phyloP scores from a whole-genome alignment of 345 rosid genomes.

The Aquilaria malaccensis region DNA sequence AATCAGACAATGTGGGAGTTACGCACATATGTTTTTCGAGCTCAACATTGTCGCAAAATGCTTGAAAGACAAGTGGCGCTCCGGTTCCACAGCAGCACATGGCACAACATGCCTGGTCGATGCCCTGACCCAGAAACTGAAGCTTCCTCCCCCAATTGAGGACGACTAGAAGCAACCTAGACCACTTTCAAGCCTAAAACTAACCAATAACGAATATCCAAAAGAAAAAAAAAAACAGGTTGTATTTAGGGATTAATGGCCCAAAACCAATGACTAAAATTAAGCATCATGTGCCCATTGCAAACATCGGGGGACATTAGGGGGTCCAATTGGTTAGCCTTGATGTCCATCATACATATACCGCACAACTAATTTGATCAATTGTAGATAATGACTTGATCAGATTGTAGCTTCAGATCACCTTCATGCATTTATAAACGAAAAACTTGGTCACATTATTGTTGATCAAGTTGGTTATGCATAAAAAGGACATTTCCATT shows the following conservation, averaged over 20 bases:
- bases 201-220: not conserved
- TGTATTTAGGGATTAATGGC: not conserved
- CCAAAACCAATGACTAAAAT: slow-evolving; percentile 15
- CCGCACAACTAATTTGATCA: slow-evolving; percentile 20
- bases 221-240: not conserved
- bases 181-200: not conserved
- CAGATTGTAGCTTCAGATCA: not conserved
- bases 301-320: slow-evolving; percentile 18
- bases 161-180: slow-evolving; percentile 2
- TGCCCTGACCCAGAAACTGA: slow-evolving; percentile 4
- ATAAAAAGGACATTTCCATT: too few species aligned
- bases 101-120: slow-evolving; percentile 26
- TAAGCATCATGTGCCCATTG: slow-evolving; percentile 19
- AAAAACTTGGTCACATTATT: too few species aligned
- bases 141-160: slow-evolving; percentile 2
- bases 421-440: too few species aligned
- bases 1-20: too few species aligned
- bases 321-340: slow-evolving; percentile 14
- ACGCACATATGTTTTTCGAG: too few species aligned
- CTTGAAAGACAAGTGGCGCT: slow-evolving; percentile 7
- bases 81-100: slow-evolving; percentile 31
- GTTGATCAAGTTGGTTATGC: too few species aligned
- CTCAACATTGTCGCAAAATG: too few species aligned
- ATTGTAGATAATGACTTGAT: slow-evolving; percentile 14
- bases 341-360: slow-evolving; percentile 11